phyloP scores from a whole-genome alignment of 805 yeast species.

The Saturnispora gosingensis region DNA sequence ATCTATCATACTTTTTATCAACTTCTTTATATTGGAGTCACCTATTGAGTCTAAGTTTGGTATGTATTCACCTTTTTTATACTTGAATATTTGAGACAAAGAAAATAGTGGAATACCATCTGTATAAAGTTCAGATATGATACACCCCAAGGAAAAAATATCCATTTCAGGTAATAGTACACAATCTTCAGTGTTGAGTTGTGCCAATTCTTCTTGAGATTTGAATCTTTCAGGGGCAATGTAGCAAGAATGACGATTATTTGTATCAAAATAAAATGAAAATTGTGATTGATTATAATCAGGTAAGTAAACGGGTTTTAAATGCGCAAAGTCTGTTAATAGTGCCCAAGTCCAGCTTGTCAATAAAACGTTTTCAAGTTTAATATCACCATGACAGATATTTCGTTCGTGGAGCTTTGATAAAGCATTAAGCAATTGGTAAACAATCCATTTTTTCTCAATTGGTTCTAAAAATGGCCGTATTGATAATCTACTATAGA shows the following conservation, averaged over 20 bases:
- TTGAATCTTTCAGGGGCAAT: constrained; percentile 88
- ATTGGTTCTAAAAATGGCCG: constrained; percentile 77
- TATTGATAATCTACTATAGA: constrained; percentile 80
- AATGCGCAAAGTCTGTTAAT: constrained; percentile 73
- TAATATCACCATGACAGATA: constrained; percentile 83
- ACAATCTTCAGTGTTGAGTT: constrained; percentile 14
- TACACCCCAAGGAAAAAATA: constrained; percentile 75
- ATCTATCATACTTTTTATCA: constrained; percentile 56
- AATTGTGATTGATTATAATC: constrained; percentile 91
- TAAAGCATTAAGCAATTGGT: constrained; percentile 63
- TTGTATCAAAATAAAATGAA: constrained; percentile 85
- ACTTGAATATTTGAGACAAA: constrained; percentile 78
- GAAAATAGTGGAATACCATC: constrained; percentile 87
- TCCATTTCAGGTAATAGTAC: constrained; percentile 61
- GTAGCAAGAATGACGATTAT: constrained; percentile 79
- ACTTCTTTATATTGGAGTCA: constrained; percentile 38
- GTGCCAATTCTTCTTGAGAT: constrained; percentile 19
- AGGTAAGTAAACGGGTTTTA: constrained; percentile 79
- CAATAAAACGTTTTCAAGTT: constrained; percentile 79
- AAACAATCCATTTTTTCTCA: constrained; percentile 79
- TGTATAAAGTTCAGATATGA: constrained; percentile 75
- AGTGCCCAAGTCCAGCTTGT: constrained; percentile 85
- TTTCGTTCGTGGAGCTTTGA: constrained; percentile 51
- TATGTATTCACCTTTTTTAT: constrained; percentile 54
- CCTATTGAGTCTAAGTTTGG: constrained; percentile 56